Evolutionary conservation across 306 rosid species (phyloP).

Genomic region (Vigna radiata): DNA sequence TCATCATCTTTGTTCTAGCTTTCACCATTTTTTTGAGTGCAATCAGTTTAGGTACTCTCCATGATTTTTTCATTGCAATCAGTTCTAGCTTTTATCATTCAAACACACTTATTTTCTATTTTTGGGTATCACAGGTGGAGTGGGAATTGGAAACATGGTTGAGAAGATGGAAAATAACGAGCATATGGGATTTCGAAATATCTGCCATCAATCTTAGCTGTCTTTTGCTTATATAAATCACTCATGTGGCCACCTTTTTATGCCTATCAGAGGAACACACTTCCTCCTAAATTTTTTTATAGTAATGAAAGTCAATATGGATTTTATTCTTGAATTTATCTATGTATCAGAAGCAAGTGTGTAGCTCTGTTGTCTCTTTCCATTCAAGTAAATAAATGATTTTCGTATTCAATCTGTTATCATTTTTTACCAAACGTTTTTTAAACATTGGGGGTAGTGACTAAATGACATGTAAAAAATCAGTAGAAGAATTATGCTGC

Average conservation of each 20-base stretch:
- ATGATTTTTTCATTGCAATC: background rate
- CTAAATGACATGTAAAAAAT: too few species aligned
- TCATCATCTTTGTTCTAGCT: constrained; percentile 79
- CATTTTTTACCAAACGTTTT: too few species aligned
- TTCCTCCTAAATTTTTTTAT: background rate
- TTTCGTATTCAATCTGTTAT: constrained; percentile 34
- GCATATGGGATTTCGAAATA: constrained; percentile 80
- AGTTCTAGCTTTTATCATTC: background rate
- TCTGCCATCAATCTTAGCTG: constrained; percentile 55
- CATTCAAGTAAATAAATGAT: constrained; percentile 23
- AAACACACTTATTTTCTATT: constrained; percentile 7
- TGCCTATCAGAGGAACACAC: background rate
- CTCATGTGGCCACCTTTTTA: constrained; percentile 3
- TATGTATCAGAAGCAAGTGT: background rate
- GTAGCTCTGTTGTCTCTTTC: constrained; percentile 14
- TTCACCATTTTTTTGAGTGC: constrained; percentile 79
- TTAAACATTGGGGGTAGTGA: too few species aligned
- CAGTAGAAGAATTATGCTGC: too few species aligned
- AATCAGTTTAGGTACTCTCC: constrained; percentile 71
- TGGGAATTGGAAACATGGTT: constrained; percentile 77
- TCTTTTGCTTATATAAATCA: background rate
- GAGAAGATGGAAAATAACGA: constrained; percentile 75
- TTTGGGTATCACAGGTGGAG: constrained; percentile 64
- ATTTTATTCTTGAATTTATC: background rate
- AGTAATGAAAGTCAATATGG: background rate